These are phyloP conservation scores for Peronospora farinosa DNA, from an alignment of 352 stramenopile genomes.

Conservation along the genomic window DNA sequence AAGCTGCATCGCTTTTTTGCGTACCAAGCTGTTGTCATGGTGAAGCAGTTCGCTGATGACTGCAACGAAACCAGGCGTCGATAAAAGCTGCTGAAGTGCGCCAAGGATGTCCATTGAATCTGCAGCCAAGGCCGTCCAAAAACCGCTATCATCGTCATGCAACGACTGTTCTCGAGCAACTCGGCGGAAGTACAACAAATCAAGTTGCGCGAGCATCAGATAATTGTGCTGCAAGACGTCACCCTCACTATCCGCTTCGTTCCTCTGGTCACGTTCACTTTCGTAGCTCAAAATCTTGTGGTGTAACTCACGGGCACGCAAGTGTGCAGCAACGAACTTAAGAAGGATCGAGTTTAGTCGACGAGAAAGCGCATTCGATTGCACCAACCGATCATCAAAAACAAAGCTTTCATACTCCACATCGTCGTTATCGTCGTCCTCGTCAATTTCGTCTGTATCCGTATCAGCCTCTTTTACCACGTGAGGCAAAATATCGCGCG, in stretches of 20 bases:
- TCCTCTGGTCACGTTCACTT: slow-evolving; percentile 30
- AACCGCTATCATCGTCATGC: slow-evolving; percentile 43
- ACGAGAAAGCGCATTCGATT: slow-evolving; percentile 40
- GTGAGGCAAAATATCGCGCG: slow-evolving; percentile 54
- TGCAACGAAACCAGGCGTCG: slow-evolving; percentile 78
- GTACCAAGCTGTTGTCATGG: slow-evolving; percentile 82
- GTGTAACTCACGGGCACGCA: slow-evolving; percentile 63
- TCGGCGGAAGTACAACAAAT: slow-evolving; percentile 78
- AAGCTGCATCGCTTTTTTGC: slow-evolving; percentile 85
- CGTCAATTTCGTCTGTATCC: slow-evolving; percentile 66
- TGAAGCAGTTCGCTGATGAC: slow-evolving; percentile 80
- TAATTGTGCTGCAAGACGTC: slow-evolving; percentile 72
- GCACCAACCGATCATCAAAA: slow-evolving; percentile 28
- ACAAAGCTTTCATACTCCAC: slow-evolving; percentile 47
- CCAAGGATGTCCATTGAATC: slow-evolving; percentile 69
- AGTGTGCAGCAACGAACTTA: slow-evolving; percentile 60
- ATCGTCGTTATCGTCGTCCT: slow-evolving; percentile 61
- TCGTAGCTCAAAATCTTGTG: slow-evolving; percentile 61
- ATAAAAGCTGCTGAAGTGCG: slow-evolving; percentile 78
- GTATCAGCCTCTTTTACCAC: slow-evolving; percentile 69
- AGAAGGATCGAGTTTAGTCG: slow-evolving; percentile 56
- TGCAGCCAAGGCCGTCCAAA: slow-evolving; percentile 49
- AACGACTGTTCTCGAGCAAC: slow-evolving; percentile 62
- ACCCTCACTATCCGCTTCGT: slow-evolving; percentile 32
- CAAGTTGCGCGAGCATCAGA: slow-evolving; percentile 66